Percentiles rank a stretch among this genome's conserved stretches.
These are phyloP conservation scores for Lophiotrema nucula DNA, from an alignment of 495 filamentous ascomycete species.

Conservation along the genomic window DNA sequence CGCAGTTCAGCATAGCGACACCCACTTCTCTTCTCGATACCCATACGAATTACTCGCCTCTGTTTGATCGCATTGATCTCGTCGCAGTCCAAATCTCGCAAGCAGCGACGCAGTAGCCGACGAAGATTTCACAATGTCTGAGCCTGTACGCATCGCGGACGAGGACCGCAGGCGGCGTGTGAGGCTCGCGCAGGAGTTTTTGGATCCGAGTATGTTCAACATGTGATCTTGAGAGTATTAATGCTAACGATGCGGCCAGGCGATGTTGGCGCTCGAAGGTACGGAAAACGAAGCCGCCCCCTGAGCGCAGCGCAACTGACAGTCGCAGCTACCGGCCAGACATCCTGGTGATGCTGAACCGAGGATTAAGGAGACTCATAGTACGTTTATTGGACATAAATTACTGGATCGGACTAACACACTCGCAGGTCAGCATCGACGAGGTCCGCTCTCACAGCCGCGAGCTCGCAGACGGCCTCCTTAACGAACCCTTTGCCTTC, in stretches of 20 bases:
- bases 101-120: no score
- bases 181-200: slow-evolving; percentile 28
- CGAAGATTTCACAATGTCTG: no score
- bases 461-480: slow-evolving; percentile 82
- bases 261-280: slow-evolving; percentile 27
- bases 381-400: slow-evolving; percentile 6
- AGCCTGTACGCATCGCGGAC: slow-evolving; percentile 21
- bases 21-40: no score
- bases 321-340: slow-evolving; percentile 30
- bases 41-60: no score
- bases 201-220: slow-evolving; percentile 31
- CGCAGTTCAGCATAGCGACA: no score
- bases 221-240: neutral
- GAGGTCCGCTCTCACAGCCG: slow-evolving; percentile 87
- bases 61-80: no score
- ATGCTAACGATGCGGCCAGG: slow-evolving; percentile 17
- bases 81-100: no score
- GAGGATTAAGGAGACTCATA: slow-evolving; percentile 27
- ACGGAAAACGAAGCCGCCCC: neutral
- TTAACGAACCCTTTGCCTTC: slow-evolving; percentile 85
- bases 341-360: slow-evolving; percentile 35
- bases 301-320: slow-evolving; percentile 11
- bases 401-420: neutral
- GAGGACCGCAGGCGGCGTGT: slow-evolving; percentile 18
- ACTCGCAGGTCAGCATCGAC: slow-evolving; percentile 79